Evolutionary conservation across 2,329 filamentous ascomycete species (phyloP).

Genomic region (Mariannaea elegans): DNA sequence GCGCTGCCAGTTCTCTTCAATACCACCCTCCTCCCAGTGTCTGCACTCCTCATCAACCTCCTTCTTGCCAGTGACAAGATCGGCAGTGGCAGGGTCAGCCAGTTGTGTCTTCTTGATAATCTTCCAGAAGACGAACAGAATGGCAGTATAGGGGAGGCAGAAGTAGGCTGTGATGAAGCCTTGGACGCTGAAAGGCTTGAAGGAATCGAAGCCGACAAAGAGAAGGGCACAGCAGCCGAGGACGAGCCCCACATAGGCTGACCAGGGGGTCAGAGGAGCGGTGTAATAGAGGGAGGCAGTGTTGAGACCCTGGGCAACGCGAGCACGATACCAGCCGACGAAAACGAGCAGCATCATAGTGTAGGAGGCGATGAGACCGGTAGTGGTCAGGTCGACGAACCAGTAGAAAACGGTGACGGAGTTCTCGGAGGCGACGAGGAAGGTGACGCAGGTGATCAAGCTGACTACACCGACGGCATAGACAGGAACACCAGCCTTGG

Average conservation of each 20-base stretch:
- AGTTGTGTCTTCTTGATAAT: constrained; percentile 59
- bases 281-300: constrained; percentile 59
- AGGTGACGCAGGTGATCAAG: constrained; percentile 58
- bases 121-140: constrained; percentile 61
- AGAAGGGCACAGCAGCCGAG: constrained; percentile 59
- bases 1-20: constrained; percentile 54
- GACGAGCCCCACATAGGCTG: constrained; percentile 58
- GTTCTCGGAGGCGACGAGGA: constrained; percentile 57
- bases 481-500: constrained; percentile 65
- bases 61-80: constrained; percentile 61
- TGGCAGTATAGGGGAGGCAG: constrained; percentile 59
- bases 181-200: constrained; percentile 58
- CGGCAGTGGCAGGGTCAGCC: constrained; percentile 33
- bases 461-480: constrained; percentile 60
- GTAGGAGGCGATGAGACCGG: constrained; percentile 67
- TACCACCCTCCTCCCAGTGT: constrained; percentile 55
- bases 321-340: constrained; percentile 57
- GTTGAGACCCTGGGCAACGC: constrained; percentile 57
- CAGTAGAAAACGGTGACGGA: constrained; percentile 60
- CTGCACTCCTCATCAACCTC: constrained; percentile 68
- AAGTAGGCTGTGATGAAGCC: constrained; percentile 65
- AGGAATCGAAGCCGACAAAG: constrained; percentile 66
- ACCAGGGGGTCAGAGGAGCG: constrained; percentile 60
- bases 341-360: constrained; percentile 52
- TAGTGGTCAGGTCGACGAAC: constrained; percentile 64